A percentile compares a stretch with the other conserved stretches of the same genome.
These are phyloP conservation scores for Pilatotrama ljubarskyi DNA, from an alignment of 768 basidiomycete species.

Conservation along the genomic window DNA sequence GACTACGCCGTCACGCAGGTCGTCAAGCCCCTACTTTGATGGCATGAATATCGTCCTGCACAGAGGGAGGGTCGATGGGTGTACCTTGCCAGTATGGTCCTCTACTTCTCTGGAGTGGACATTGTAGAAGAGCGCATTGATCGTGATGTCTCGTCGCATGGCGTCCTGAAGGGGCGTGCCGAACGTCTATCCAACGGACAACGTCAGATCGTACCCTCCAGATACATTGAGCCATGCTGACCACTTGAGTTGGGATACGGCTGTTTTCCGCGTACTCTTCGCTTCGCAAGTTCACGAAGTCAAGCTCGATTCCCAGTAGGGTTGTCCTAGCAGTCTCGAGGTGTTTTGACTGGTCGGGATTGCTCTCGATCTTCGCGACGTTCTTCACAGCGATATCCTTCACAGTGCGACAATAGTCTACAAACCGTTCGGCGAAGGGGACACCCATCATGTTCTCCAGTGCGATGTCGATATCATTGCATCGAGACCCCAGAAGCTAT, in stretches of 20 bases:
- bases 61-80: neutral
- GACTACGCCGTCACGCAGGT: conserved; percentile 74
- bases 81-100: conserved; percentile 80
- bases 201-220: neutral
- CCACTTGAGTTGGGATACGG: conserved; percentile 86
- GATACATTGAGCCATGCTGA: conserved; percentile 38
- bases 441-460: conserved; percentile 88
- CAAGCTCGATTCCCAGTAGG: conserved; percentile 79
- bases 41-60: conserved; percentile 1
- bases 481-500: conserved; percentile 77
- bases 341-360: conserved; percentile 98
- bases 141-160: conserved; percentile 86
- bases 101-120: conserved; percentile 84
- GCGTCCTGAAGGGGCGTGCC: conserved; percentile 95
- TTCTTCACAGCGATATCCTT: conserved; percentile 55
- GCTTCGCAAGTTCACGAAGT: conserved; percentile 90
- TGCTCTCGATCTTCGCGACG: conserved; percentile 84
- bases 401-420: conserved; percentile 53
- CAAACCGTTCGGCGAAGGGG: conserved; percentile 80
- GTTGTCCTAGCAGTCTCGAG: conserved; percentile 91
- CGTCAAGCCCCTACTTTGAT: conserved; percentile 69
- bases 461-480: conserved; percentile 93
- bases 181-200: conserved; percentile 56
- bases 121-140: conserved; percentile 96
- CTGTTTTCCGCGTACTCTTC: conserved; percentile 89